Evolutionary conservation across 2,329 filamentous ascomycete genomes (phyloP).

Genomic region (Stachybotrys elegans): DNA sequence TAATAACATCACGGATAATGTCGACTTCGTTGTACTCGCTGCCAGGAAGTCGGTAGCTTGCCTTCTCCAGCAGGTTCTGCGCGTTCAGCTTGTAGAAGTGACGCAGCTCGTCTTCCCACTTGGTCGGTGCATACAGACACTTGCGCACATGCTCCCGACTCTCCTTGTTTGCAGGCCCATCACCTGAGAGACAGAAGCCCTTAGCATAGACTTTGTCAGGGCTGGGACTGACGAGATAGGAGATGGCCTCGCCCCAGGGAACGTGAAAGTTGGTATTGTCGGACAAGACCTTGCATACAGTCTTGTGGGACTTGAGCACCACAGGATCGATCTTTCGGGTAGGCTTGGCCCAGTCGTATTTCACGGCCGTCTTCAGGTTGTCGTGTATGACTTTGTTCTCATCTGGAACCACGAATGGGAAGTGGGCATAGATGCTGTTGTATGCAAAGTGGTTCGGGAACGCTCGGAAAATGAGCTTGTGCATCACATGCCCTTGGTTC

Average conservation of each 20-base stretch:
- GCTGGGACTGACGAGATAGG: neutral
- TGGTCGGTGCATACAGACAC: neutral
- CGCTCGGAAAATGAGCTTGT: constrained; percentile 59
- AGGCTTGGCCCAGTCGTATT: neutral
- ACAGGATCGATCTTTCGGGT: neutral
- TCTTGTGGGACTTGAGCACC: constrained; percentile 1
- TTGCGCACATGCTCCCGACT: neutral
- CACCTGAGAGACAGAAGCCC: neutral
- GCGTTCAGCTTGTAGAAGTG: neutral
- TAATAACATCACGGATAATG: neutral
- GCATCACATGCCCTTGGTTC: constrained; percentile 60
- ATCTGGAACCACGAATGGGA: constrained; percentile 32
- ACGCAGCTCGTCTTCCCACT: neutral
- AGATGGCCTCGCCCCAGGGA: neutral
- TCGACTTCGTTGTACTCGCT: neutral
- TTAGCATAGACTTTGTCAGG: neutral
- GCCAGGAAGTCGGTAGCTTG: neutral
- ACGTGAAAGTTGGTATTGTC: neutral
- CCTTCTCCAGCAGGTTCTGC: neutral
- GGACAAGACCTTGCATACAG: neutral
- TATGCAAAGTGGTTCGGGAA: constrained; percentile 59
- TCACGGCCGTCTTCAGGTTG: constrained; percentile 13
- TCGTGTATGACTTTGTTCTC: constrained; percentile 58
- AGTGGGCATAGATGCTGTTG: constrained; percentile 62
- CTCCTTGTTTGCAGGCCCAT: neutral